Conservation (phyloP, 2,329 filamentous ascomycete genomes). For the Trichoderma koningii region DNA sequence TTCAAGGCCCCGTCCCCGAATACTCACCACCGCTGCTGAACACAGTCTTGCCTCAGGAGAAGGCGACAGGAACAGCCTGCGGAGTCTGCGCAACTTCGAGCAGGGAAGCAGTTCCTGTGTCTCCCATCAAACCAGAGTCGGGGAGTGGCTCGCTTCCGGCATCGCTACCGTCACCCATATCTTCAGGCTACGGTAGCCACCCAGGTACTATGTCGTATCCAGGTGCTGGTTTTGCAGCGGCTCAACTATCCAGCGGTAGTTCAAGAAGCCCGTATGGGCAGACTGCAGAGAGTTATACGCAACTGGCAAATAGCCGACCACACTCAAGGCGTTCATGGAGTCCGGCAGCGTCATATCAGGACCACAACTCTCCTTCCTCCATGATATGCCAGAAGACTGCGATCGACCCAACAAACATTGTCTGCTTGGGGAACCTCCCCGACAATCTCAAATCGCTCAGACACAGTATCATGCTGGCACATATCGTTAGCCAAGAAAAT, state of each 20-base stretch:
- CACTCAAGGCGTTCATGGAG: neutral
- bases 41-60: constrained; percentile 36
- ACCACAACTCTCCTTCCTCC: constrained; percentile 1
- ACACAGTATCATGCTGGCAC: constrained; percentile 27
- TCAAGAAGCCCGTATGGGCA: constrained; percentile 29
- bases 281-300: neutral
- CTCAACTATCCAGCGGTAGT: constrained; percentile 31
- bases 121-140: constrained; percentile 30
- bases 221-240: constrained; percentile 39
- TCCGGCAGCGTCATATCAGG: constrained; percentile 2
- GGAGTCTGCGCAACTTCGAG: constrained; percentile 11
- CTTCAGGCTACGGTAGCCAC: constrained; percentile 47
- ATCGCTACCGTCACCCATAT: constrained; percentile 52
- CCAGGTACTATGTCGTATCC: constrained; percentile 48
- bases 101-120: constrained; percentile 28
- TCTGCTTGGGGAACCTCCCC: constrained; percentile 59
- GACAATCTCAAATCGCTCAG: constrained; percentile 45
- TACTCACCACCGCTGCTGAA: constrained; percentile 48
- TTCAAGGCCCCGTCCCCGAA: constrained; percentile 52
- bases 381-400: constrained; percentile 48
- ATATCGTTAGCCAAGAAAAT: constrained; percentile 24
- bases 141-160: constrained; percentile 35
- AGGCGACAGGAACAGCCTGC: constrained; percentile 26
- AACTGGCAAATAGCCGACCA: neutral
- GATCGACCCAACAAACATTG: constrained; percentile 55